phyloP scores from a whole-genome alignment of 1,139 yeast genomes.

The Geotrichum restrictum region DNA sequence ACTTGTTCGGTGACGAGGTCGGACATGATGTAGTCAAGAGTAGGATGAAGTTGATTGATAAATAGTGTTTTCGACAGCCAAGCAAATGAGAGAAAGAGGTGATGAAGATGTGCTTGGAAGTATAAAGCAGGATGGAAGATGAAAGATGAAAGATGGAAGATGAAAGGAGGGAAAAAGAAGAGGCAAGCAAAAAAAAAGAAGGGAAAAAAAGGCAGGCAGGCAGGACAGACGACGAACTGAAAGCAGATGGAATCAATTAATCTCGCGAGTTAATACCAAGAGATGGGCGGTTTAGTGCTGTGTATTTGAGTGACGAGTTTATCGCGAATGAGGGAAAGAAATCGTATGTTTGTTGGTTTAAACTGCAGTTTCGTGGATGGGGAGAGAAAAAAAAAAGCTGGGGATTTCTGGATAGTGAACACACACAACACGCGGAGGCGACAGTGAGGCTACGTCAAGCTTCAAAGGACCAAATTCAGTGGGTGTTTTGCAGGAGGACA shows the following conservation, averaged over 20 bases:
- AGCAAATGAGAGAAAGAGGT: neutral
- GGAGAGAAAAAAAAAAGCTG: no score
- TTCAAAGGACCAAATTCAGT: no score
- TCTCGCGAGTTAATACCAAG: neutral
- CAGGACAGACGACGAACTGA: neutral
- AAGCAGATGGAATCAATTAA: neutral
- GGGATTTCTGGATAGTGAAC: no score
- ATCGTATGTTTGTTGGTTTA: no score
- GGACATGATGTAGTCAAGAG: conserved; percentile 28
- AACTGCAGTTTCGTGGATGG: no score
- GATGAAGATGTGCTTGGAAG: neutral
- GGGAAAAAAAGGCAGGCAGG: neutral
- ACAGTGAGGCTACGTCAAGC: no score
- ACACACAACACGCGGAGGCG: no score
- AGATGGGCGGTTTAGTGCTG: neutral
- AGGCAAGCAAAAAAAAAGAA: neutral
- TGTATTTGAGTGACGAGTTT: no score
- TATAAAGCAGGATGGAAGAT: neutral
- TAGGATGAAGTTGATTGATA: neutral
- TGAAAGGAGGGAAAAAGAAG: neutral
- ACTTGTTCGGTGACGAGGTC: conserved; percentile 68
- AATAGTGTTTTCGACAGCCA: neutral
- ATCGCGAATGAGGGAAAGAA: no score
- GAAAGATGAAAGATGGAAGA: neutral
- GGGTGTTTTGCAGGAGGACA: no score